These are phyloP conservation scores for Pilobolus umbonatus DNA, from an alignment of 192 early-diverging fungal genomes.

Conservation along the genomic window DNA sequence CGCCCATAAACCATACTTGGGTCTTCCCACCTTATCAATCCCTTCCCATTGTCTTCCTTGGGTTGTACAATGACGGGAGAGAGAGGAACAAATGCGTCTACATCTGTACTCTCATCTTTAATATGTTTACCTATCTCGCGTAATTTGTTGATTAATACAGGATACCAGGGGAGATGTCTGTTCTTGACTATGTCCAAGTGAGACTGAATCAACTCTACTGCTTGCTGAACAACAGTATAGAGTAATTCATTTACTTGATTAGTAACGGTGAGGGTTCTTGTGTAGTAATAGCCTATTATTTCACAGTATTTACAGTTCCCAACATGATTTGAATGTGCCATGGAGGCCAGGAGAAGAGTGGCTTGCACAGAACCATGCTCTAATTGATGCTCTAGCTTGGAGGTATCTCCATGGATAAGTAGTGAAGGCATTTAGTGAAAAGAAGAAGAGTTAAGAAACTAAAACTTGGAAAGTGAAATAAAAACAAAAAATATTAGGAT, in stretches of 20 bases:
- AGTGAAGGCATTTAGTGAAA: too few relatives aligned
- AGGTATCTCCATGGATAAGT: too few relatives aligned
- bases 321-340: constrained; percentile 1
- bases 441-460: not conserved
- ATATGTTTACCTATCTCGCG: constrained; percentile 18
- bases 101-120: constrained; percentile 15
- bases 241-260: not conserved
- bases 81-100: constrained; percentile 1
- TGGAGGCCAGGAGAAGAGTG: not conserved
- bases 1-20: too few relatives aligned
- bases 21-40: constrained; percentile 1
- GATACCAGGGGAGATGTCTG: not conserved
- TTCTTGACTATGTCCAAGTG: constrained; percentile 3
- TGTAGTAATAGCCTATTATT: constrained; percentile 1
- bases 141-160: not conserved
- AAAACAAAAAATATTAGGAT: not conserved
- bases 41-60: not conserved
- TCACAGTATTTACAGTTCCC: constrained; percentile 8
- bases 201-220: not conserved
- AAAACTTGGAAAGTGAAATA: not conserved
- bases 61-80: not conserved
- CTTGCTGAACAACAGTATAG: not conserved
- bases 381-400: constrained; percentile 5
- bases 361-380: constrained; percentile 3
- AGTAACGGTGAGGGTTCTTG: not conserved